Percentiles rank a stretch among this genome's conserved stretches.
Conservation (phyloP, 768 basidiomycete genomes). For the Dioszegia crocea region DNA sequence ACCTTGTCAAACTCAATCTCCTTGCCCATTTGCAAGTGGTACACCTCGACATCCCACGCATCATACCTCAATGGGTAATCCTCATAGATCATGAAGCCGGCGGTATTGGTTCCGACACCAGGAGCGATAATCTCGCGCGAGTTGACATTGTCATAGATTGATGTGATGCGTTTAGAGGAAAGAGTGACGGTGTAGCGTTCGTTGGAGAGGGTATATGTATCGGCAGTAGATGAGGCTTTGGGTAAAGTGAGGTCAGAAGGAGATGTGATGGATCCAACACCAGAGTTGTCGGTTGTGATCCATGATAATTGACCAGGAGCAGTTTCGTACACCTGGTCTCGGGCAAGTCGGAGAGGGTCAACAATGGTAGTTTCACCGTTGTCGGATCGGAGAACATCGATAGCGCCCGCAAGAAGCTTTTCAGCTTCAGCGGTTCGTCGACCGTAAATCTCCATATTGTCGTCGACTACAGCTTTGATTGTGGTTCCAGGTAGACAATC, state of each 20-base stretch:
- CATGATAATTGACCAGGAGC: not conserved
- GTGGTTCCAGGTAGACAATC: slow-evolving; percentile 59
- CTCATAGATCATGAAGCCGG: slow-evolving; percentile 32
- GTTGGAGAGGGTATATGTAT: slow-evolving; percentile 16
- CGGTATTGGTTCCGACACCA: slow-evolving; percentile 46
- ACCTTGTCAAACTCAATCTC: slow-evolving; percentile 21
- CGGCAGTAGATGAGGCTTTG: slow-evolving; percentile 1
- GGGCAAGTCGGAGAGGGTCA: slow-evolving; percentile 6
- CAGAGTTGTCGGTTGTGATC: not conserved
- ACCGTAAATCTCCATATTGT: slow-evolving; percentile 41
- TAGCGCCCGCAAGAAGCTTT: slow-evolving; percentile 1
- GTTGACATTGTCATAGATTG: slow-evolving; percentile 13
- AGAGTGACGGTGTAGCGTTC: slow-evolving; percentile 14
- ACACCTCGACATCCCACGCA: slow-evolving; percentile 34
- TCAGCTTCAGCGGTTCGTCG: not conserved
- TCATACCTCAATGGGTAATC: slow-evolving; percentile 29
- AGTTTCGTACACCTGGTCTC: not conserved
- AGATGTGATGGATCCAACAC: not conserved
- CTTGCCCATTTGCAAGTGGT: slow-evolving; percentile 20
- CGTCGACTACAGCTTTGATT: slow-evolving; percentile 9
- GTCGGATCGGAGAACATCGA: not conserved
- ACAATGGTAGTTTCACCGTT: not conserved
- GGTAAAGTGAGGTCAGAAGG: slow-evolving; percentile 5
- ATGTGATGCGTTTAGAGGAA: slow-evolving; percentile 22
- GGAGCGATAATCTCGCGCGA: slow-evolving; percentile 22